Evolutionary conservation across 148 eudicot genomes (phyloP).

Genomic region (Hydrangea macrophylla): DNA sequence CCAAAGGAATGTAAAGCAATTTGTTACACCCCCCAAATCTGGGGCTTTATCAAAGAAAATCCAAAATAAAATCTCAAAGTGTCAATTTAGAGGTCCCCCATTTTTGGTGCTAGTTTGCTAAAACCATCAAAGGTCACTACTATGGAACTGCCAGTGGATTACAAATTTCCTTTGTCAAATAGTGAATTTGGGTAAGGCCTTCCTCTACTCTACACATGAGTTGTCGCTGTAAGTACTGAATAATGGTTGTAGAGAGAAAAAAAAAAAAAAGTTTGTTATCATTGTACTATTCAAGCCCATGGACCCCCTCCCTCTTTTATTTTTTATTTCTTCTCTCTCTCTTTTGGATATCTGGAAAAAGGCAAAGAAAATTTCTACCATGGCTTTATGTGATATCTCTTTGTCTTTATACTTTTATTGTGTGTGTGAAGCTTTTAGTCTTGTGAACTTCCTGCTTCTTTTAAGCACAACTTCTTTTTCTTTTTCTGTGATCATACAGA

Average conservation of each 20-base stretch:
- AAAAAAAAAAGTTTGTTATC: conserved; percentile 14
- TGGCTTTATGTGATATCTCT: conserved; percentile 5
- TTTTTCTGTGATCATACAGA: too few relatives aligned
- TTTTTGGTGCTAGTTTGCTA: conserved; percentile 1
- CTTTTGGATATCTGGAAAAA: background rate
- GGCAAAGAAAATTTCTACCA: background rate
- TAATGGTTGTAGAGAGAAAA: background rate
- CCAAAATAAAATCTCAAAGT: background rate
- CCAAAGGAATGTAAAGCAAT: conserved; percentile 7
- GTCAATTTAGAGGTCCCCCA: conserved; percentile 15
- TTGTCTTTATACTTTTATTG: background rate
- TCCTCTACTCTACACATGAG: conserved; percentile 3
- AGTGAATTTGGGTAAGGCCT: conserved; percentile 9
- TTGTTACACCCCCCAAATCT: background rate
- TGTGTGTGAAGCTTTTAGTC: background rate
- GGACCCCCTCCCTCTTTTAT: background rate
- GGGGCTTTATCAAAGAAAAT: conserved; percentile 10
- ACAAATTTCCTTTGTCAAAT: conserved; percentile 10
- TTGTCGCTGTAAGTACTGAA: conserved; percentile 3
- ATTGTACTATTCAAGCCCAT: conserved; percentile 8
- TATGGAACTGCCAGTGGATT: background rate
- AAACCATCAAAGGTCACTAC: conserved; percentile 2
- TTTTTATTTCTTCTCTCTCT: too few relatives aligned
- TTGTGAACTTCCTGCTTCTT: too few relatives aligned
- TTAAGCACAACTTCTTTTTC: too few relatives aligned